Conservation (phyloP, 257 asterid species). For the Euphrasia confusa region DNA sequence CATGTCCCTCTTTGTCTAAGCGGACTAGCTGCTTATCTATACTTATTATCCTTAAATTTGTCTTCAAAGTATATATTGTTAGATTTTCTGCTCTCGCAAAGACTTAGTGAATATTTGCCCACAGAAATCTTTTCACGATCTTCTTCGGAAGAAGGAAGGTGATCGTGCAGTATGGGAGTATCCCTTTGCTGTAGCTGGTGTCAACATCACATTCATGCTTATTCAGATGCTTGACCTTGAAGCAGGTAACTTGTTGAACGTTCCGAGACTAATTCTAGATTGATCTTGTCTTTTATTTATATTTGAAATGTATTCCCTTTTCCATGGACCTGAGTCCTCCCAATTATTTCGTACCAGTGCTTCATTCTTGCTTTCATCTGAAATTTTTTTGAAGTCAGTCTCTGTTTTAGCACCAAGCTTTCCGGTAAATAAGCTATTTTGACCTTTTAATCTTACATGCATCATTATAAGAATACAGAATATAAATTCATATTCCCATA, state of each 20-base stretch:
- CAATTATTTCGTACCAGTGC: not conserved
- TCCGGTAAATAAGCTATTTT: not conserved
- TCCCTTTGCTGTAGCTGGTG: conserved; percentile 99
- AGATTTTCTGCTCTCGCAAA: conserved; percentile 16
- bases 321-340: conserved; percentile 16
- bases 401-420: not conserved
- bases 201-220: conserved; percentile 95
- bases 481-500: not conserved
- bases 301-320: not conserved
- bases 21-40: not conserved
- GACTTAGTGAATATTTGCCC: conserved; percentile 24
- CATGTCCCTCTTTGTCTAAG: not conserved
- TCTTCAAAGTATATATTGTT: conserved; percentile 4
- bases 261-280: conserved; percentile 14
- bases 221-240: conserved; percentile 99
- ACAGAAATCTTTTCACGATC: conserved; percentile 95
- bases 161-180: conserved; percentile 95
- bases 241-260: conserved; percentile 54
- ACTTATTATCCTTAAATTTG: not conserved
- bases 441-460: not conserved
- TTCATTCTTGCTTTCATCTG: not conserved
- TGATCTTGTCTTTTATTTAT: conserved; percentile 5
- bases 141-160: conserved; percentile 93
- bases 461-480: not conserved
- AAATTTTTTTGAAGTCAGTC: not conserved